phyloP scores from a whole-genome alignment of 495 filamentous ascomycete genomes.

The Ramalina peruviana region DNA sequence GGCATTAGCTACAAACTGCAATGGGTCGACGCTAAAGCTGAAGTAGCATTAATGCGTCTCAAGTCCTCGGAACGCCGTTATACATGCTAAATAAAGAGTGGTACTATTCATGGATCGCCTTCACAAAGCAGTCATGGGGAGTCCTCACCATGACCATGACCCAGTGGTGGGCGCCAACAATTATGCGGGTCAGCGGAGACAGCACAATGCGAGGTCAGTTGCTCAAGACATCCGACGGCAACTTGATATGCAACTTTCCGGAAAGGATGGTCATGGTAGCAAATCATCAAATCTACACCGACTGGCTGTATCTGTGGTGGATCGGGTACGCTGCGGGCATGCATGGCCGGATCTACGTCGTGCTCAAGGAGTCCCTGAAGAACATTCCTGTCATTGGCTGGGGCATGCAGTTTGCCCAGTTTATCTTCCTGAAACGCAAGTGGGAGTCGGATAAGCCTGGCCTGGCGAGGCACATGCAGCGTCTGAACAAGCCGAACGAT shows the following conservation, averaged over 20 bases:
- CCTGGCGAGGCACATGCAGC: slow-evolving; percentile 50
- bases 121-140: slow-evolving; percentile 65
- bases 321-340: slow-evolving; percentile 59
- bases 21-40: background rate
- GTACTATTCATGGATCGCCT: slow-evolving; percentile 65
- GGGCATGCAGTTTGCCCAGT: slow-evolving; percentile 72
- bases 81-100: slow-evolving; percentile 55
- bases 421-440: slow-evolving; percentile 73
- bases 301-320: slow-evolving; percentile 88
- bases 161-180: slow-evolving; percentile 67
- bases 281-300: slow-evolving; percentile 81
- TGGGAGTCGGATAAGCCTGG: slow-evolving; percentile 66
- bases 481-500: slow-evolving; percentile 47
- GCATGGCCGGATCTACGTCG: slow-evolving; percentile 77
- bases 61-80: slow-evolving; percentile 54
- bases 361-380: slow-evolving; percentile 71
- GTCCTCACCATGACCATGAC: slow-evolving; percentile 61
- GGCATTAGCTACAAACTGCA: background rate
- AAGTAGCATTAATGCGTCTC: slow-evolving; percentile 45
- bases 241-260: slow-evolving; percentile 58
- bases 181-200: slow-evolving; percentile 65
- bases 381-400: slow-evolving; percentile 60
- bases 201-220: slow-evolving; percentile 57
- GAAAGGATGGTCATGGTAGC: slow-evolving; percentile 67
- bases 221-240: slow-evolving; percentile 45